phyloP scores from a whole-genome alignment of 768 basidiomycete species.

The Phylloporus scabripes region DNA sequence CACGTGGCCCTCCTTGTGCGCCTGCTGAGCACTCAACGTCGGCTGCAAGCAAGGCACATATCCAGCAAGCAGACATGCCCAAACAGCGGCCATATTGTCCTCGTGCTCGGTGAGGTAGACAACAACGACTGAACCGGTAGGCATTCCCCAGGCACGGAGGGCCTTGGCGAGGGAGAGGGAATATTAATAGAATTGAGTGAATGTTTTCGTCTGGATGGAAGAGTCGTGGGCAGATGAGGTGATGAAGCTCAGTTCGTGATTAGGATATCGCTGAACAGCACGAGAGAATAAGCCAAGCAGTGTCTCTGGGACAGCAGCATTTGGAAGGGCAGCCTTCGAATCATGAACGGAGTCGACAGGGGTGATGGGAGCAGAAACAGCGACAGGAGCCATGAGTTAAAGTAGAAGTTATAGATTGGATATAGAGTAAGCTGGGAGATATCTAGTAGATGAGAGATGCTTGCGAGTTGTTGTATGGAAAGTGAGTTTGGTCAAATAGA shows the following conservation, averaged over 20 bases:
- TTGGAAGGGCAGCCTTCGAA: background rate
- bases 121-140: constrained; percentile 23
- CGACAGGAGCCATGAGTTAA: background rate
- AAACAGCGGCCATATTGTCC: constrained; percentile 30
- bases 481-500: background rate
- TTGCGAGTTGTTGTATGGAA: background rate
- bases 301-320: background rate
- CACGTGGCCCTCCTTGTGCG: constrained; percentile 29
- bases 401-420: background rate
- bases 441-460: background rate
- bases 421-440: background rate
- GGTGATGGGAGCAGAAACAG: background rate
- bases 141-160: constrained; percentile 14
- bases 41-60: constrained; percentile 31
- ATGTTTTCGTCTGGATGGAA: constrained; percentile 16
- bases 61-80: constrained; percentile 29
- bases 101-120: constrained; percentile 31
- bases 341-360: background rate
- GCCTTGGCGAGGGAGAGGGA: background rate
- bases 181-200: constrained; percentile 15
- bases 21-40: constrained; percentile 29
- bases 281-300: constrained; percentile 19
- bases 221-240: constrained; percentile 24
- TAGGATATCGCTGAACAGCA: constrained; percentile 18
- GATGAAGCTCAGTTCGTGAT: constrained; percentile 21